Conservation (phyloP, 1,139 yeast genomes). For the Arxiozyma telluris region DNA sequence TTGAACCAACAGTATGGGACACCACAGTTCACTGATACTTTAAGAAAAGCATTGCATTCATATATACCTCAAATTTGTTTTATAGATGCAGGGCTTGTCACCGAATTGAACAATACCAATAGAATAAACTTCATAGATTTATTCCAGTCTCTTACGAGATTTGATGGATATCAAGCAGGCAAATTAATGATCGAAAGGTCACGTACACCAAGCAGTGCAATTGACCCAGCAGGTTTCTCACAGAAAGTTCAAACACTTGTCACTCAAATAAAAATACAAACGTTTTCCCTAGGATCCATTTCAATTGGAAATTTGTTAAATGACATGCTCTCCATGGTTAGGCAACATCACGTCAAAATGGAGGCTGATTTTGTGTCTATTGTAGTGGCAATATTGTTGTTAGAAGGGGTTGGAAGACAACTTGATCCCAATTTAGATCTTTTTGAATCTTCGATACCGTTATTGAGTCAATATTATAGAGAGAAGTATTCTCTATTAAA, state of each 20-base stretch:
- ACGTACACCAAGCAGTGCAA: constrained; percentile 85
- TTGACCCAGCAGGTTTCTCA: constrained; percentile 77
- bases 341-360: constrained; percentile 92
- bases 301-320: constrained; percentile 87
- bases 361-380: constrained; percentile 95
- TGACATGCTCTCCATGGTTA: constrained; percentile 81
- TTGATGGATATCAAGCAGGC: constrained; percentile 93
- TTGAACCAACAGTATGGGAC: background rate
- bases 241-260: constrained; percentile 79
- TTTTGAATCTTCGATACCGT: constrained; percentile 90
- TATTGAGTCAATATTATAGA: constrained; percentile 72
- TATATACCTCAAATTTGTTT: constrained; percentile 84
- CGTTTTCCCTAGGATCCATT: constrained; percentile 86
- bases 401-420: constrained; percentile 94
- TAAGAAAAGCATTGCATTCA: constrained; percentile 27
- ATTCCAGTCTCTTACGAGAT: constrained; percentile 79
- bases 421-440: constrained; percentile 86
- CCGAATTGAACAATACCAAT: constrained; percentile 72
- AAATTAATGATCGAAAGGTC: constrained; percentile 92
- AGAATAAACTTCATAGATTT: constrained; percentile 80
- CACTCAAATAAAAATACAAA: constrained; percentile 68
- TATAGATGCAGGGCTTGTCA: constrained; percentile 86
- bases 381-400: constrained; percentile 74
- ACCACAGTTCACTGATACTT: background rate
- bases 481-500: constrained; percentile 41